Percentiles rank a stretch among this genome's conserved stretches.
These are phyloP conservation scores for Camellia japonica DNA, from an alignment of 148 eudicot genomes.

Conservation along the genomic window DNA sequence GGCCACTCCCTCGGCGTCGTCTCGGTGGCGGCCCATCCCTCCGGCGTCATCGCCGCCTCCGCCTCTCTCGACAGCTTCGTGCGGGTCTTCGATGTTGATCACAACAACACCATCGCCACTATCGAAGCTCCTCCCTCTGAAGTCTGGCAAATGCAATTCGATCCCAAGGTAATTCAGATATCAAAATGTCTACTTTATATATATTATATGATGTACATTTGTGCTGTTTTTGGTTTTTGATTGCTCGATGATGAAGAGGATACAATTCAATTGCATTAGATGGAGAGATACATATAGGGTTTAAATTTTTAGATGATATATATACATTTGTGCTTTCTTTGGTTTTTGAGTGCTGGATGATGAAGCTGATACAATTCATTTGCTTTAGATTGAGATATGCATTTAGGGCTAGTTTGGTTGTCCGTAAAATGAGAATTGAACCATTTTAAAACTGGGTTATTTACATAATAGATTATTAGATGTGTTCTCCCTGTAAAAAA, in stretches of 20 bases:
- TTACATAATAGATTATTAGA: background rate
- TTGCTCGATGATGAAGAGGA: background rate
- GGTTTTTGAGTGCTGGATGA: background rate
- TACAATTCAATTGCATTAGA: background rate
- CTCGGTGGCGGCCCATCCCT: conserved; percentile 90
- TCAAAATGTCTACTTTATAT: too few relatives aligned
- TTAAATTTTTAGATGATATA: too few relatives aligned
- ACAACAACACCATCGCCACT: conserved; percentile 70
- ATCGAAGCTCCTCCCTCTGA: conserved; percentile 89
- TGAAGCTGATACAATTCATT: background rate
- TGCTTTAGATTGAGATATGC: background rate
- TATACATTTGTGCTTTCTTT: background rate
- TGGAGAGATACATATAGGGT: too few relatives aligned
- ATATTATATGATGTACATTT: too few relatives aligned
- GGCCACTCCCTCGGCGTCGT: conserved; percentile 65
- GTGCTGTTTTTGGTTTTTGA: background rate
- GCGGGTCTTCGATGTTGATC: conserved; percentile 77
- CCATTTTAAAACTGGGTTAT: background rate
- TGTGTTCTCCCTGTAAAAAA: background rate
- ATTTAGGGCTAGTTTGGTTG: background rate
- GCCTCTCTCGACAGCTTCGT: conserved; percentile 89
- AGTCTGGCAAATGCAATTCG: conserved; percentile 86
- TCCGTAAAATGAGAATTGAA: background rate
- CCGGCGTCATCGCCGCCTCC: conserved; percentile 83
- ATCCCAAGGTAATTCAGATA: conserved; percentile 54